A percentile compares a stretch with the other conserved stretches of the same genome.
These are phyloP conservation scores for Neoboletus subvelutipes DNA, from an alignment of 768 basidiomycete genomes.

Conservation along the genomic window DNA sequence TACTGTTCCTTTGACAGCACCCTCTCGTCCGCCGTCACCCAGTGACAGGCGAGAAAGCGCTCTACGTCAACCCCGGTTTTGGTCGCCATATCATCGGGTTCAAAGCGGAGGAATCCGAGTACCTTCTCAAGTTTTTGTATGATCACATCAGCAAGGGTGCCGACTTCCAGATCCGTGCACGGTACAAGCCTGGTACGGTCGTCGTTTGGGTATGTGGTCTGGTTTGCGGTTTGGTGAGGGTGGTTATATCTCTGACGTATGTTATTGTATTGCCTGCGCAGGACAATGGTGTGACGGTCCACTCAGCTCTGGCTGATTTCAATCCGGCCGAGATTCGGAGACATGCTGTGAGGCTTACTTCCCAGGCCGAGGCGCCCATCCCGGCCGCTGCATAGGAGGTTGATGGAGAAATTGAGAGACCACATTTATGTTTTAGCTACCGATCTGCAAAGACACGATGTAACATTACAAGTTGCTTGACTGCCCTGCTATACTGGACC, in stretches of 20 bases:
- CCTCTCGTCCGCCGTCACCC: conserved; percentile 59
- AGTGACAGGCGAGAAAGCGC: conserved; percentile 44
- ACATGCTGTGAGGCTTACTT: background rate
- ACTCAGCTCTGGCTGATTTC: background rate
- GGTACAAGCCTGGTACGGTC: no score
- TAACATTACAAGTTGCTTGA: no score
- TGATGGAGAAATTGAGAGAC: no score
- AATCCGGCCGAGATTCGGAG: background rate
- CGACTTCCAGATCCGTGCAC: background rate
- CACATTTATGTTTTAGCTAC: no score
- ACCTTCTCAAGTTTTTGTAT: background rate
- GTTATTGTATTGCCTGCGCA: background rate
- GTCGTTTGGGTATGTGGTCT: background rate
- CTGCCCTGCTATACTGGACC: no score
- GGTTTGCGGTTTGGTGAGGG: background rate
- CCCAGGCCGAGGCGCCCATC: background rate
- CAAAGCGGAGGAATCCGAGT: conserved; percentile 54
- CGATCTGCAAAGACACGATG: no score
- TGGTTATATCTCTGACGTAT: background rate
- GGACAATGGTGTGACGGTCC: background rate
- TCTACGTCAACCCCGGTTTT: conserved; percentile 58
- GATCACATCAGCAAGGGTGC: background rate
- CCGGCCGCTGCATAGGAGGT: background rate
- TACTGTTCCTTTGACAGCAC: background rate
- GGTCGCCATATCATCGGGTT: background rate